A percentile compares a stretch with the other conserved stretches of the same genome.
Conservation (phyloP, 768 basidiomycete species). For the Trametes sanguinea region DNA sequence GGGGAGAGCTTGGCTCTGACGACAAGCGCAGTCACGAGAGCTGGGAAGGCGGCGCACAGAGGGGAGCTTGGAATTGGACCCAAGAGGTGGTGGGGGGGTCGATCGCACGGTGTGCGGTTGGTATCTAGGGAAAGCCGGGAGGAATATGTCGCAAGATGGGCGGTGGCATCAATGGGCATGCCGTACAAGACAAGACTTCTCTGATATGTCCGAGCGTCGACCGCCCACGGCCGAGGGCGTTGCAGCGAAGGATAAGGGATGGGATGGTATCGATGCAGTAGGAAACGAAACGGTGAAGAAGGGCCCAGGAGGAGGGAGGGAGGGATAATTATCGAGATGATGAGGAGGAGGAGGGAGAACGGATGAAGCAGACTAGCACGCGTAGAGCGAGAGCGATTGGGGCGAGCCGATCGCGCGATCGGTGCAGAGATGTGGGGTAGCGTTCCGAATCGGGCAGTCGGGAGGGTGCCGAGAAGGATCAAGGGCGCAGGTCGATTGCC, state of each 20-base stretch:
- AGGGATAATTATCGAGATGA: not conserved
- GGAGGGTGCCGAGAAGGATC: constrained; percentile 8
- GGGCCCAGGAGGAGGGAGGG: no score
- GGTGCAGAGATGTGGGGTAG: constrained; percentile 3
- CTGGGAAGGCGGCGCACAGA: no score
- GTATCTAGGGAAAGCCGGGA: no score
- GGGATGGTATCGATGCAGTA: no score
- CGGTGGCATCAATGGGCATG: not conserved
- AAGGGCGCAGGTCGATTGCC: not conserved
- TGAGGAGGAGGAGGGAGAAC: not conserved
- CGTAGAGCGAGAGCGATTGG: not conserved
- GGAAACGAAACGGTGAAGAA: no score
- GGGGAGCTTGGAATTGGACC: no score
- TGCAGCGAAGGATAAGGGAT: no score
- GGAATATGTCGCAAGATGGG: no score
- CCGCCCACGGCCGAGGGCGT: not conserved
- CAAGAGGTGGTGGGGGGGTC: no score
- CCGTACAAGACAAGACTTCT: not conserved
- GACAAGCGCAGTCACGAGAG: no score
- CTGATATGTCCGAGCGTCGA: not conserved
- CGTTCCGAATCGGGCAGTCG: not conserved
- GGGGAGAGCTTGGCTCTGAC: no score
- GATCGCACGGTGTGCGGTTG: no score
- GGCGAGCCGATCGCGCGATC: not conserved
- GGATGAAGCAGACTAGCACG: not conserved